Evolutionary conservation across 1,139 yeast species (phyloP), one percentile per base, ranked within the genome.

Genomic region (Scheffersomyces quercinus): DNA sequence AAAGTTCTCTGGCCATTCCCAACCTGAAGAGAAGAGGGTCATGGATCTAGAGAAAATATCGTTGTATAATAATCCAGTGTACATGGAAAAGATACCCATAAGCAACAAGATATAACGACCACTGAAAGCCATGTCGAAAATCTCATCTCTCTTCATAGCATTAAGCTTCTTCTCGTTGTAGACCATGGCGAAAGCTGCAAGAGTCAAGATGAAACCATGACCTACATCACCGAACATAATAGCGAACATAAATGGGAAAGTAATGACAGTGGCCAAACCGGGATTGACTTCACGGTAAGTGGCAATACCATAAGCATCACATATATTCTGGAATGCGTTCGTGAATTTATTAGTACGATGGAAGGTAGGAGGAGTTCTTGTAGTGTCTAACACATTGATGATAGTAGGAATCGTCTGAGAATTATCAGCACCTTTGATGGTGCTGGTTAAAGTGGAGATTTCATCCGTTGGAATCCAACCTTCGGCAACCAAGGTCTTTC

Each of bases 141-240:
- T 89, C 65, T 93, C 99, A 62, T 89, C 98, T 55, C 90, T 83
- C 50, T 82, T 79, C 78, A 83, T 77, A 42, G 77, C 74, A 14
- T 77, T 85, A 48, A 93, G 77, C 41, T 70, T 68, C 44, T 67
- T 66, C 65, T 93, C 99, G 56, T 85, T 83, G 40, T 77, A 54
- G 12, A 93, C 90, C 55, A 93, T 70, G 36, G 75, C 73, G 29
- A 82, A 62, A 7, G 95, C 95, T 9, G 88, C 91, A 51, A 88
- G 64, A 37, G 83, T 71, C 55, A 95, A 74, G 48, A 95, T 79
- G 43, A 89, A 72, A 13, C 99, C 99, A 64, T 93, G 99, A 3
- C 99, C 99, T 49, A 91, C 68, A 69, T 93, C 99, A 67, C 99
- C 99, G 75, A 93, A 93, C 99, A 93, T 93, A 55, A 95, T 88